These are phyloP conservation scores for Daphne laureola DNA, from an alignment of 441 rosid genomes.

Conservation along the genomic window DNA sequence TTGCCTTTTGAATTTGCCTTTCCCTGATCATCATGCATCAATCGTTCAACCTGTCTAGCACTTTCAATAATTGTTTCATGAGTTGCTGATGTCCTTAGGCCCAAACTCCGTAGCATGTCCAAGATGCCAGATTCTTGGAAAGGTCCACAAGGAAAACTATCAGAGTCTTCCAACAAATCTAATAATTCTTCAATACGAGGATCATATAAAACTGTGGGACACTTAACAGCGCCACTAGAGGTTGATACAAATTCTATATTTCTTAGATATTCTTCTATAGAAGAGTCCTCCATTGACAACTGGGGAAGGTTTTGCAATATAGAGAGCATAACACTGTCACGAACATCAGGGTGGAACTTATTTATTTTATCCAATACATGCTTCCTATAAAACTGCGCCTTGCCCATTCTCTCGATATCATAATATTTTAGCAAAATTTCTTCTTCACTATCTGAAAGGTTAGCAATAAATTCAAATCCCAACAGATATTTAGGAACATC, in stretches of 20 bases:
- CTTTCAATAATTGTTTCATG: constrained; percentile 81
- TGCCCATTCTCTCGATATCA: constrained; percentile 81
- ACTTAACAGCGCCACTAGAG: constrained; percentile 46
- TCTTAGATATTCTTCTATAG: constrained; percentile 64
- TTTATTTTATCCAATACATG: constrained; percentile 54
- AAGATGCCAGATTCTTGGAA: constrained; percentile 62
- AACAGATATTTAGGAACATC: constrained; percentile 62
- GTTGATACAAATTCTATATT: constrained; percentile 90
- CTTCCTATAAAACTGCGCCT: constrained; percentile 69
- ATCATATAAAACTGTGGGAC: constrained; percentile 75
- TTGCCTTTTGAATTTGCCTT: constrained; percentile 77
- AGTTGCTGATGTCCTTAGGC: constrained; percentile 77
- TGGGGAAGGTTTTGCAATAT: constrained; percentile 81
- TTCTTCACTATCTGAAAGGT: constrained; percentile 60
- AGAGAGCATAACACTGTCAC: constrained; percentile 75
- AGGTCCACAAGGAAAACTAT: constrained; percentile 67
- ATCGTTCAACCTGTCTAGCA: constrained; percentile 73
- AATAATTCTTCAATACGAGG: constrained; percentile 88
- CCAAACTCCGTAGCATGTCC: constrained; percentile 90
- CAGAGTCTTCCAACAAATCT: constrained; percentile 82
- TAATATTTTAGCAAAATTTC: constrained; percentile 62
- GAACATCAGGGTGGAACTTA: constrained; percentile 71
- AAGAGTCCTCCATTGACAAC: constrained; percentile 68
- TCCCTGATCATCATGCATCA: constrained; percentile 64
- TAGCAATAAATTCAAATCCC: constrained; percentile 58